Conservation (phyloP, 2,329 filamentous ascomycete species). For the Macrophomina tecta region DNA sequence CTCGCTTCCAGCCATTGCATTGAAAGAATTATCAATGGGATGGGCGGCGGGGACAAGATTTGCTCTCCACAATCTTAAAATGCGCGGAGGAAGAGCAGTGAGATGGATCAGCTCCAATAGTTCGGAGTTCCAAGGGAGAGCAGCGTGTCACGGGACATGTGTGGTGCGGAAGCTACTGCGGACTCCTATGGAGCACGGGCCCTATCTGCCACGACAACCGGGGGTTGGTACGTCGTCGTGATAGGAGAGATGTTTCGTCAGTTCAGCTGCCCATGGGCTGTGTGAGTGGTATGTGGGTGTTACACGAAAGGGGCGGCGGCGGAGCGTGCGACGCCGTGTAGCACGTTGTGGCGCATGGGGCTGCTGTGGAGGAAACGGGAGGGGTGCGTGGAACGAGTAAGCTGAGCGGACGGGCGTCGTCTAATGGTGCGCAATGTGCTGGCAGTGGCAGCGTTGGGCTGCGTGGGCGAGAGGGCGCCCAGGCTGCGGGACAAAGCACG, state of each 20-base stretch:
- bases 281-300: background rate
- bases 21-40: background rate
- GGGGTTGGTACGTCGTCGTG: too few relatives aligned
- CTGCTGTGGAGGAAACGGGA: background rate
- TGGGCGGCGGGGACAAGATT: background rate
- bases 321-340: background rate
- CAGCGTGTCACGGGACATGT: background rate
- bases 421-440: background rate
- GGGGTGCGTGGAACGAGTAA: background rate
- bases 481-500: slow-evolving; percentile 15
- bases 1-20: background rate
- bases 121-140: background rate
- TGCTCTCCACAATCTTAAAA: background rate
- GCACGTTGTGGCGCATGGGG: background rate
- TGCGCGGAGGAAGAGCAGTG: background rate
- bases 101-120: slow-evolving; percentile 2
- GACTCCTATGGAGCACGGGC: background rate
- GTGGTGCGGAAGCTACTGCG: background rate
- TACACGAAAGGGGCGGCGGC: background rate
- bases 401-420: background rate
- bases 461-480: background rate
- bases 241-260: too few relatives aligned
- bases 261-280: background rate
- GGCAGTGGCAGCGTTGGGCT: too few relatives aligned
- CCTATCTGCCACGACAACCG: background rate